Conservation (phyloP, 2,329 filamentous ascomycete genomes). For the Tolypocladium tundrense region DNA sequence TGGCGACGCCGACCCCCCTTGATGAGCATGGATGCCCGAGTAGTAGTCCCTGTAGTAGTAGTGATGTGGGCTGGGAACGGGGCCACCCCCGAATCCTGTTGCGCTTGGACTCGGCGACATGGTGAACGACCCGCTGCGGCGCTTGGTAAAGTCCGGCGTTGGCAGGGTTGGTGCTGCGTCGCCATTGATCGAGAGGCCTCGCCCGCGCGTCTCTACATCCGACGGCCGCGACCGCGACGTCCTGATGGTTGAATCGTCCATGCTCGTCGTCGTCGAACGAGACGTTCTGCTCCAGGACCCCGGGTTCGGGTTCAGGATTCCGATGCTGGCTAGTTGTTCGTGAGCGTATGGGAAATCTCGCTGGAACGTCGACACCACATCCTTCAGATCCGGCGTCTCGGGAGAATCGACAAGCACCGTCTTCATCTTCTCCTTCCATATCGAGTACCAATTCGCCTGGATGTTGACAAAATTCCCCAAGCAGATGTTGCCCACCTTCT, state of each 20-base stretch:
- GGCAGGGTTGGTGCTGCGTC: constrained; percentile 54
- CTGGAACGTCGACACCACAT: constrained; percentile 69
- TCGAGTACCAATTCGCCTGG: constrained; percentile 71
- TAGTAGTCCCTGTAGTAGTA: constrained; percentile 49
- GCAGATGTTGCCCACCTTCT: constrained; percentile 73
- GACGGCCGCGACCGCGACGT: constrained; percentile 33
- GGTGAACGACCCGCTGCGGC: constrained; percentile 56
- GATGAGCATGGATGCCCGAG: constrained; percentile 26
- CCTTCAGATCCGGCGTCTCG: constrained; percentile 55
- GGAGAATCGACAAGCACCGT: constrained; percentile 56
- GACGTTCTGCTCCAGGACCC: constrained; percentile 49
- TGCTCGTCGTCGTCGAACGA: constrained; percentile 48
- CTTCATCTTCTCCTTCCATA: constrained; percentile 76
- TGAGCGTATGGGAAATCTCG: constrained; percentile 71
- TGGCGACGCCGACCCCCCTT: constrained; percentile 47
- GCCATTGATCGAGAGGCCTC: constrained; percentile 51
- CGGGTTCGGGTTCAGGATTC: constrained; percentile 77
- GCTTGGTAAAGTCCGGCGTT: constrained; percentile 54
- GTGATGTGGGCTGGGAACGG: constrained; percentile 38
- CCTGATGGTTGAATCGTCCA: constrained; percentile 38
- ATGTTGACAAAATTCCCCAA: constrained; percentile 76
- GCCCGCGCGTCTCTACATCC: constrained; percentile 40
- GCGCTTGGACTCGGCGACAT: constrained; percentile 40
- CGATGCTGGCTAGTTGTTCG: constrained; percentile 58
- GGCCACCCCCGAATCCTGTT: constrained; percentile 7